Evolutionary conservation across 2,329 filamentous ascomycete species (phyloP).

Genomic region (Rhynchosporium agropyri): DNA sequence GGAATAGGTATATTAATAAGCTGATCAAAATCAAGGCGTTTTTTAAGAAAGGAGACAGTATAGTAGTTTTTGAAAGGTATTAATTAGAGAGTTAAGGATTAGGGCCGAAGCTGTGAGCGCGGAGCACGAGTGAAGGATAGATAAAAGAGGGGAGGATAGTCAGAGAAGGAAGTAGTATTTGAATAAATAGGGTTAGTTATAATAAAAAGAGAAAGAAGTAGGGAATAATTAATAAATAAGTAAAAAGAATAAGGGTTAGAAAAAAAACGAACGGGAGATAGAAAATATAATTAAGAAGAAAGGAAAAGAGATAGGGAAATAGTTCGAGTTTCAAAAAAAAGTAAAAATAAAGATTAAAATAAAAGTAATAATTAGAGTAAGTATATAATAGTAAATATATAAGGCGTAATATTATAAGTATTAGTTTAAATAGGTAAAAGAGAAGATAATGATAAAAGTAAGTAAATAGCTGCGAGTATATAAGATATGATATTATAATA

Average conservation of each 20-base stretch:
- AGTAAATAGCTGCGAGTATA: too few species aligned
- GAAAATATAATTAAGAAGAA: slow-evolving; percentile 2
- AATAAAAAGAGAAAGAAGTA: too few species aligned
- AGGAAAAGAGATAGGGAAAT: not conserved
- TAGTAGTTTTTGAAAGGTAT: not conserved
- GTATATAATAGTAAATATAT: too few species aligned
- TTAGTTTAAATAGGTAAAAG: too few species aligned
- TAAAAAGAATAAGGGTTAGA: not conserved
- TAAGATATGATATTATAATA: too few species aligned
- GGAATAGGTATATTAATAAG: not conserved
- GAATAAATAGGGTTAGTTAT: not conserved
- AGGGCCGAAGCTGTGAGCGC: not conserved
- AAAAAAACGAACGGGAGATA: not conserved
- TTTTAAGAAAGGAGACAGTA: not conserved
- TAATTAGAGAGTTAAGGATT: not conserved
- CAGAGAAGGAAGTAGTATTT: not conserved
- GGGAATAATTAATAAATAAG: not conserved
- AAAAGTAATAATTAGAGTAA: too few species aligned
- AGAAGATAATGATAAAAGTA: too few species aligned
- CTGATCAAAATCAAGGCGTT: not conserved
- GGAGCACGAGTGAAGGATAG: not conserved
- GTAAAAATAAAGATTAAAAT: not conserved
- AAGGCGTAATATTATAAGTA: too few species aligned
- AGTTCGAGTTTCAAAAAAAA: not conserved
- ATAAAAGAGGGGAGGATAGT: not conserved